Percentiles rank a stretch among this genome's conserved stretches.
Evolutionary conservation across 768 basidiomycete species (phyloP).

Genomic region (Phlegmacium glaucopus): DNA sequence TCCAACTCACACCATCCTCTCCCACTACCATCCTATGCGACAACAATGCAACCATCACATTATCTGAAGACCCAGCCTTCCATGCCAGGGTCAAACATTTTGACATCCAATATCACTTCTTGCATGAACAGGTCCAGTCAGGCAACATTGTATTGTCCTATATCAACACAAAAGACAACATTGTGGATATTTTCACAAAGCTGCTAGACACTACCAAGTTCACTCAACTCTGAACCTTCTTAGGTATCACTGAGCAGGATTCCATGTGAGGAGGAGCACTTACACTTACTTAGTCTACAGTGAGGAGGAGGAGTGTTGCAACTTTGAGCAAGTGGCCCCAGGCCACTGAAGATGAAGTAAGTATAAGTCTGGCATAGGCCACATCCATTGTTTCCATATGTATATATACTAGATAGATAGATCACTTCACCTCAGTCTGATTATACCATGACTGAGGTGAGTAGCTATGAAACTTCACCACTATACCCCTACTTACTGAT

Average conservation of each 20-base stretch:
- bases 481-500: too few relatives aligned
- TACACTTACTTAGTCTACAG: too few relatives aligned
- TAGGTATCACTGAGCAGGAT: slow-evolving; percentile 15
- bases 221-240: slow-evolving; percentile 5
- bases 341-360: too few relatives aligned
- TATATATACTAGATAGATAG: too few relatives aligned
- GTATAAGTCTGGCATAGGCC: too few relatives aligned
- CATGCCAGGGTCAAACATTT: slow-evolving; percentile 42
- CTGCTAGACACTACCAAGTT: slow-evolving; percentile 19
- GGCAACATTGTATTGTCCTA: too few relatives aligned
- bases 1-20: slow-evolving; percentile 12
- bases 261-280: slow-evolving; percentile 15
- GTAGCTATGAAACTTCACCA: too few relatives aligned
- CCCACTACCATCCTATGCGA: too few relatives aligned
- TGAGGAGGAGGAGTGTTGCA: slow-evolving; percentile 39
- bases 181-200: slow-evolving; percentile 41
- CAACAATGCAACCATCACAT: slow-evolving; percentile 33
- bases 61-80: slow-evolving; percentile 29
- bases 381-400: too few relatives aligned
- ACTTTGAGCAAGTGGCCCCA: too few relatives aligned
- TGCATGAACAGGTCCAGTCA: slow-evolving; percentile 30
- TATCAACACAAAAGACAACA: slow-evolving; percentile 31
- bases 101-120: slow-evolving; percentile 35
- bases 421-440: too few relatives aligned
- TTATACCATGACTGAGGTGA: too few relatives aligned